Evolutionary conservation across 768 basidiomycete species (phyloP), one percentile per base, ranked within the genome.

Genomic region (Suillus americanus): DNA sequence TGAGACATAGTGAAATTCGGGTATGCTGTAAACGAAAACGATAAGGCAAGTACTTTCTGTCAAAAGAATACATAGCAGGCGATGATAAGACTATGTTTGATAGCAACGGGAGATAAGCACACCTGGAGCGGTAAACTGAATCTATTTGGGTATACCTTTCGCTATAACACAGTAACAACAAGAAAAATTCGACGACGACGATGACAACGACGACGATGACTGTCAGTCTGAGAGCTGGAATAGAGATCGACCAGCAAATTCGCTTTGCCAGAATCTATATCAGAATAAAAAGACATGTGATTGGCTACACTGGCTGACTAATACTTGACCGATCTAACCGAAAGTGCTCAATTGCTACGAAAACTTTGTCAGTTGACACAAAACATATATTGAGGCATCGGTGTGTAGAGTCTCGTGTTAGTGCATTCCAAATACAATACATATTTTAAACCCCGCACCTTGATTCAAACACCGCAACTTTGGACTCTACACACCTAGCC

Each of bases 1-100:
- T 88, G 87, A 79, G 87, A 89, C 87, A 87, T 88, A 63, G 70
- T 74, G 67, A 60, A 70, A 74, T 69, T 72, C 65, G 70, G 74
- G 74, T 75, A 75, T 77, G 71, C 74, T 75, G 74, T 73, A 73
- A 71, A 69, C 64, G 66, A 69, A 66, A 69, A 72, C 74, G 74
- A 75, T 75, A 75, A 75, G 75, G 54, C 54, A 35, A 50, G 54
- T n/a, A n/a, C n/a, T n/a, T 30, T 60, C 66, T 56, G 64, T 67
- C 63, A 54, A 43, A 43, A 59, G 65, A 60, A 67, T 43, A 43
- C 43, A 43, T 54, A 70, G 59, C 63, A 43, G 28, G 74, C 72
- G 74, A 75, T 75, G 74, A 75, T 75, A 75, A 75, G 74, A 67
- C 65, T 69, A 38, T 37, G 56, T 55, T 65, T 30, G 72, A 75